Evolutionary conservation across 768 basidiomycete species (phyloP).

Genomic region (Lentinula sp.): DNA sequence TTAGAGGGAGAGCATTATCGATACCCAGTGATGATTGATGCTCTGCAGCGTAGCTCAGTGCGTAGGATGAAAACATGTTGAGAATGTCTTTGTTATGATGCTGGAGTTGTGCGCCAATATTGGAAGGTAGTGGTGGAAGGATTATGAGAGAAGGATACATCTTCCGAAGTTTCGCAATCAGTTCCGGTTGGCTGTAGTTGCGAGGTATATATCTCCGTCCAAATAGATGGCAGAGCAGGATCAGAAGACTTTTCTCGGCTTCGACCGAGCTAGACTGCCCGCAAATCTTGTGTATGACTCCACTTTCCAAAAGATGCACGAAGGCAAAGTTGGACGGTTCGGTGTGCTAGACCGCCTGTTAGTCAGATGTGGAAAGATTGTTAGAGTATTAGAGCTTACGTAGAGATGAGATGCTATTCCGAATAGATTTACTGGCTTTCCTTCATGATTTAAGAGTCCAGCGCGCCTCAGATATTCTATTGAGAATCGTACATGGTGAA

Average conservation of each 20-base stretch:
- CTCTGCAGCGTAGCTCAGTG: neutral
- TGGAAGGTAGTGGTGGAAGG: constrained; percentile 37
- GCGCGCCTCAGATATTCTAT: constrained; percentile 64
- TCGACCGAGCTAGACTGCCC: constrained; percentile 24
- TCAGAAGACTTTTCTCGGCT: constrained; percentile 45
- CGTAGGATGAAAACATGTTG: neutral
- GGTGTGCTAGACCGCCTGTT: constrained; percentile 33
- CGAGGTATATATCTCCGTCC: constrained; percentile 34
- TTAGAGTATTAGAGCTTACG: constrained; percentile 16
- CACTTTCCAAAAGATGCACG: constrained; percentile 48
- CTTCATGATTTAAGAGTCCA: constrained; percentile 44
- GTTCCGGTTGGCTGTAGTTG: neutral
- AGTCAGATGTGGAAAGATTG: neutral
- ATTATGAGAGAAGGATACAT: constrained; percentile 53
- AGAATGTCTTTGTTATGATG: neutral
- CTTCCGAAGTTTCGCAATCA: constrained; percentile 19
- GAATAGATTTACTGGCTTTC: constrained; percentile 53
- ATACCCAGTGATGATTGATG: constrained; percentile 25
- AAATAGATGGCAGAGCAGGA: constrained; percentile 61
- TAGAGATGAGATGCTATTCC: constrained; percentile 50
- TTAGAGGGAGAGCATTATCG: constrained; percentile 46
- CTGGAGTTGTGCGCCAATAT: neutral
- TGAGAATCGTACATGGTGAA: constrained; percentile 64
- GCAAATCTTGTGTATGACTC: constrained; percentile 56
- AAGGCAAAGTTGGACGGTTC: constrained; percentile 70